Evolutionary conservation across 495 filamentous ascomycete species (phyloP), one percentile per base, ranked within the genome.

Genomic region (Bryoglossum gracile): DNA sequence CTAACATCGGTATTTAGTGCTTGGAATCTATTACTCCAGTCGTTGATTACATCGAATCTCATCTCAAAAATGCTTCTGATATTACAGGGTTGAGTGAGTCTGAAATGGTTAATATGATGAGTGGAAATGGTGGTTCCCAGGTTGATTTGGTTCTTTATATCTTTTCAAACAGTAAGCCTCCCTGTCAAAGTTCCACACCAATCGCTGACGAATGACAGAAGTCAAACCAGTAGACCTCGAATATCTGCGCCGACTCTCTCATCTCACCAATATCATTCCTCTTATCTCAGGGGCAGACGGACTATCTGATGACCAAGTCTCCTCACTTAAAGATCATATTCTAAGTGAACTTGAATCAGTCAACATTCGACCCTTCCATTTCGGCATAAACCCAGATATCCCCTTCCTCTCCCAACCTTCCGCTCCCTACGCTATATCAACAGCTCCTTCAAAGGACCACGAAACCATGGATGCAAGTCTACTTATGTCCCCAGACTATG

Each of bases 381-480:
- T 94, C 50, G 75, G 76, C 16, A 58, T 63, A 16, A 44, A 55
- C 3, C 54, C 64, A 13, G 57, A 65, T 14, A 67, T 59, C 51
- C 30, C 49, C 16, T 34, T 49, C 39, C 47, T 53, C 30, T 50
- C 54, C n/a, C 55, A 53, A 34, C 65, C 57, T 19, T 57, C 59
- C 52, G 54, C 67, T 55, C 81, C 88, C 6, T 95, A 85, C 62
- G 82, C 89, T 6, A 76, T 95, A 33, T 97, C 94, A 18, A 94
- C 87, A 16, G 78, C 77, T 10, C 74, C 81, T 30, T 80, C 77
- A 9, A 78, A 78, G 41, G 89, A 99, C 62, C 68, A 82, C 42
- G 89, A 95, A 18, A 83, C 75, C 37, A 95, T 99, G 88, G 92
- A 99, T 59, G 92, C 92, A 22, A 94, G 87, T 58, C 77, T 92